Conservation (phyloP, 2,329 filamentous ascomycete genomes). For the Monosporascus sp. region DNA sequence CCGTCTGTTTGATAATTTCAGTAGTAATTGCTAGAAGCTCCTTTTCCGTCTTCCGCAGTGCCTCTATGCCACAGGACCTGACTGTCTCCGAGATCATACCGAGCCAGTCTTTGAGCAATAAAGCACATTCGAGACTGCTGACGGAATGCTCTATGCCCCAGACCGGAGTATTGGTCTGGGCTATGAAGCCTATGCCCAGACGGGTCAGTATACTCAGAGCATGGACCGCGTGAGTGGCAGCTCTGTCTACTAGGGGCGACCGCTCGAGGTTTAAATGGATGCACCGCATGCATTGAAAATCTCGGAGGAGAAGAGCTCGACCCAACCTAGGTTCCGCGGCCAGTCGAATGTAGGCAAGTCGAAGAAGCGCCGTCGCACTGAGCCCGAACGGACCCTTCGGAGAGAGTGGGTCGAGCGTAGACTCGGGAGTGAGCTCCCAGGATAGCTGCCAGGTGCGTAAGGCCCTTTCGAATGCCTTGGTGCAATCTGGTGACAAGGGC, state of each 20-base stretch:
- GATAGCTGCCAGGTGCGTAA: conserved; percentile 44
- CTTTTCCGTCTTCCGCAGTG: conserved; percentile 13
- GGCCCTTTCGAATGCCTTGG: conserved; percentile 38
- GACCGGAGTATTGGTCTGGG: conserved; percentile 46
- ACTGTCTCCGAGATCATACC: conserved; percentile 11
- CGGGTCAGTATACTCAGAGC: conserved; percentile 48
- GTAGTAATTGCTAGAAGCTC: conserved; percentile 16
- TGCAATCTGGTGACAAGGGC: conserved; percentile 27
- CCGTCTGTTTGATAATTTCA: conserved; percentile 19
- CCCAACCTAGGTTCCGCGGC: conserved; percentile 38
- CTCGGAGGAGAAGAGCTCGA: conserved; percentile 39
- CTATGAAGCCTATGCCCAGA: conserved; percentile 47
- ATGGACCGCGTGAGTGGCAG: conserved; percentile 46
- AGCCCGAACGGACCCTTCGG: conserved; percentile 48
- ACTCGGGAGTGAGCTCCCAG: conserved; percentile 48
- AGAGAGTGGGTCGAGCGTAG: conserved; percentile 47
- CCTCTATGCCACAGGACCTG: conserved; percentile 1
- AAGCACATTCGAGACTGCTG: conserved; percentile 46
- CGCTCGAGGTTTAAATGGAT: conserved; percentile 13
- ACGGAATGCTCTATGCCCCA: conserved; percentile 51
- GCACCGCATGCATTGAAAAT: conserved; percentile 32
- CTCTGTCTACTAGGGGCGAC: conserved; percentile 40
- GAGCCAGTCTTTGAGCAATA: conserved; percentile 39
- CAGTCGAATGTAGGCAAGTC: conserved; percentile 14
- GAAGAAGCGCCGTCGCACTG: conserved; percentile 30